phyloP scores from a whole-genome alignment of 441 rosid species.

The Erysimum cheiri region DNA sequence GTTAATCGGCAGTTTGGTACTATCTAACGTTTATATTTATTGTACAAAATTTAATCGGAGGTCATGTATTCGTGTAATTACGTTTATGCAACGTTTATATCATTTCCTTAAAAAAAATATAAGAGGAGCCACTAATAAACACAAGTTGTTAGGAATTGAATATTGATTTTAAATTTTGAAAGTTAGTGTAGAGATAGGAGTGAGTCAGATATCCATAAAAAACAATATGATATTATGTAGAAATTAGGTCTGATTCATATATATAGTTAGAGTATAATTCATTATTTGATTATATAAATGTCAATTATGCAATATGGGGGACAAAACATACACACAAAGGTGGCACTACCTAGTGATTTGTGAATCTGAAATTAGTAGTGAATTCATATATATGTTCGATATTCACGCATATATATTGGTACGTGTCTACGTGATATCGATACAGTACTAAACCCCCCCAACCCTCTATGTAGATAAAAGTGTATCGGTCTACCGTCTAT shows the following conservation, averaged over 20 bases:
- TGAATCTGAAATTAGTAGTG: constrained; percentile 25
- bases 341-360: constrained; percentile 35
- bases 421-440: background rate
- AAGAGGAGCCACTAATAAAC: constrained; percentile 27
- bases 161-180: constrained; percentile 1
- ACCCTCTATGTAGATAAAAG: too few species aligned
- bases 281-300: background rate
- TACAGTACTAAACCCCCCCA: background rate
- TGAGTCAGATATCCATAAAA: constrained; percentile 47
- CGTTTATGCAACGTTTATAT: background rate
- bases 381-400: constrained; percentile 1
- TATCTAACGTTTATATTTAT: too few species aligned
- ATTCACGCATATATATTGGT: background rate
- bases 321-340: constrained; percentile 41
- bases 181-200: constrained; percentile 35
- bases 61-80: background rate
- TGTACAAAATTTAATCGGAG: background rate
- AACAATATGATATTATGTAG: constrained; percentile 38
- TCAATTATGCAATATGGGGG: constrained; percentile 37
- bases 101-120: background rate
- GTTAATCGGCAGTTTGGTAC: too few species aligned
- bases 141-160: constrained; percentile 26
- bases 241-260: constrained; percentile 38
- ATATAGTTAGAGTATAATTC: constrained; percentile 2
- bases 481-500: background rate